Evolutionary conservation across 2,329 filamentous ascomycete species (phyloP).

Genomic region (Pestalotiopsis sp.): DNA sequence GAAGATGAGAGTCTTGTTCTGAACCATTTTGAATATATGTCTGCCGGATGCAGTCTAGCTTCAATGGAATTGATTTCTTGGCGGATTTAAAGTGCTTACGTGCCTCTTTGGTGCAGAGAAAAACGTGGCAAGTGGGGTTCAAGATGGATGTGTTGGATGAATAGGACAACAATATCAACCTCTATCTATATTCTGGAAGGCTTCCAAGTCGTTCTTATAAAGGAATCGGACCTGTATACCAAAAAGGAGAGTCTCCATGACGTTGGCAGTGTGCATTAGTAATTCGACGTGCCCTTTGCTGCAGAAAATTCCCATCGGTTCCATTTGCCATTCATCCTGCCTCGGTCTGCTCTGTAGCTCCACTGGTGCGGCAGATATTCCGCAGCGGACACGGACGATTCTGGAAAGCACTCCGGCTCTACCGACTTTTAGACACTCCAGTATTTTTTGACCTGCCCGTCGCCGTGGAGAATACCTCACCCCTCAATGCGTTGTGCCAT

Average conservation of each 20-base stretch:
- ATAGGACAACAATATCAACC: not conserved
- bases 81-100: constrained; percentile 4
- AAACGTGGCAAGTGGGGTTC: not conserved
- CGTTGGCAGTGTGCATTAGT: not conserved
- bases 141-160: not conserved
- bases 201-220: not conserved
- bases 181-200: not conserved
- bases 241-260: constrained; percentile 5
- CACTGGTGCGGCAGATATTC: not conserved
- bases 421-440: not conserved
- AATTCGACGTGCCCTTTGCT: not conserved
- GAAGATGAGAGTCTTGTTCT: constrained; percentile 73
- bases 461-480: not conserved
- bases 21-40: constrained; percentile 35
- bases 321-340: not conserved
- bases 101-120: not conserved
- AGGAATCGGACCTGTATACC: not conserved
- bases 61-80: constrained; percentile 57
- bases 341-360: constrained; percentile 1
- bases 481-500: not conserved
- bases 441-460: not conserved
- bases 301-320: not conserved
- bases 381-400: constrained; percentile 6
- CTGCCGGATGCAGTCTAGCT: constrained; percentile 33
- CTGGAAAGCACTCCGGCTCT: constrained; percentile 6